Base-by-base conservation (phyloP, 2,329 filamentous ascomycete species). In the Lecanoromycetidae sp. region DNA sequence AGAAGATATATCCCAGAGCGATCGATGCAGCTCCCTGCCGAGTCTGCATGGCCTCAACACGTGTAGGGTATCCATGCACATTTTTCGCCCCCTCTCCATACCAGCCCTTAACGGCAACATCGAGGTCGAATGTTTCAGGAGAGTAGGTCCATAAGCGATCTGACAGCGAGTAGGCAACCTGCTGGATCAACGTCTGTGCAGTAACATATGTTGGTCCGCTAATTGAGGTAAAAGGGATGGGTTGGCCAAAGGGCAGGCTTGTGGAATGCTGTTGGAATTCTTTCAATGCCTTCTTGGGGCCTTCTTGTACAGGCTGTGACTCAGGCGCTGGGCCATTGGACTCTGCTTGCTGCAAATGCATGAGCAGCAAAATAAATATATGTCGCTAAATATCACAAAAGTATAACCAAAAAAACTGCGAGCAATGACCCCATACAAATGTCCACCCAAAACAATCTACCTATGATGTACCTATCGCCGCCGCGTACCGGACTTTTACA, bases 61-160 rank as follows among this genome's bases (percentile, higher is more conserved):
- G 71, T 40, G 91, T 90, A 52, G 79, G 68, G 61, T 88, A 84
- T 57, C 86, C 86, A 67, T 88, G 80, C 53, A 82, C 79, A 70
- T 98, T 98, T 62, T 74, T 71, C 61, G 87, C 81, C 52, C 76
- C 71, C 53, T 77, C 68, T 23, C 69, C 65, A 41, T 78, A 74
- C 91, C 91, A 98, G 56, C 78, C 67, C 64, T 82, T 84, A 45
- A 85, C 80, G 38, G 88, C 87, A 52, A 81, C 66, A 63, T 96
- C 90, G 54, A 98, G 76, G 62, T 93, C 85, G 60, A 95, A 96
- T 12, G 86, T 84, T 60, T 94, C 85, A 23, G 88, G 87, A 2
- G 90, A 96, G 72, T 94, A 96, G 48, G 88, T 84, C 71, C 94
- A 98, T 68, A 96, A 80, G 74, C 94, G 94, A 72, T 96, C 88